These are phyloP conservation scores for Plasmopara muralis DNA, from an alignment of 352 stramenopile species.

Conservation along the genomic window DNA sequence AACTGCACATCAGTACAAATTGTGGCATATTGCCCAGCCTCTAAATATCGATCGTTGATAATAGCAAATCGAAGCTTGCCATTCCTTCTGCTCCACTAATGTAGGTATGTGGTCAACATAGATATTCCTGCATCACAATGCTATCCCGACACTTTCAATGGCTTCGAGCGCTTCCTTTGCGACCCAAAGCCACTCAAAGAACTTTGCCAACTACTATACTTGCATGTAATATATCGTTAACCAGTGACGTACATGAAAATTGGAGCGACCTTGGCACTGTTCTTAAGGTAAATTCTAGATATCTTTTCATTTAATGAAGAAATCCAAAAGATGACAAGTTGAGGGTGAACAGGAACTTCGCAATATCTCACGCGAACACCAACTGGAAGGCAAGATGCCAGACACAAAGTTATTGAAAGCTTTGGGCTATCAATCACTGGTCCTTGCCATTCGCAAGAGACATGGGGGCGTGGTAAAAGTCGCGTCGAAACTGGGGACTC, in stretches of 20 bases:
- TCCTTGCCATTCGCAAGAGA: conserved; percentile 78
- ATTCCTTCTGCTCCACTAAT: too few relatives aligned
- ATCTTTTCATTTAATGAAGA: background rate
- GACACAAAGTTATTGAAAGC: conserved; percentile 71
- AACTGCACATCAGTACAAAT: too few relatives aligned
- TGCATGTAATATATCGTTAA: conserved; percentile 9
- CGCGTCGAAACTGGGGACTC: conserved; percentile 45
- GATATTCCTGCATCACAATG: conserved; percentile 1
- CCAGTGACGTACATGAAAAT: conserved; percentile 16
- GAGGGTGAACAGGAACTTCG: conserved; percentile 42
- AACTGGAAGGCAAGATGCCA: conserved; percentile 33
- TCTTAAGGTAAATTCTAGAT: conserved; percentile 38
- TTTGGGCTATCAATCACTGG: conserved; percentile 48
- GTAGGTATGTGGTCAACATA: conserved; percentile 6
- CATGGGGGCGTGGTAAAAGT: conserved; percentile 67
- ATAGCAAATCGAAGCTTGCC: too few relatives aligned
- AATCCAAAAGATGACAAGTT: background rate
- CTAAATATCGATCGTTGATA: too few relatives aligned
- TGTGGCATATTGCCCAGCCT: too few relatives aligned
- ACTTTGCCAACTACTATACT: background rate
- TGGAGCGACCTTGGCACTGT: conserved; percentile 62
- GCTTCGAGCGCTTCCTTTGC: conserved; percentile 1
- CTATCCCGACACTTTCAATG: conserved; percentile 17
- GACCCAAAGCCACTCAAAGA: conserved; percentile 3
- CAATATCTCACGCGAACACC: conserved; percentile 46